Evolutionary conservation across 768 basidiomycete genomes (phyloP).

Genomic region (Boletus vinaceobasis): DNA sequence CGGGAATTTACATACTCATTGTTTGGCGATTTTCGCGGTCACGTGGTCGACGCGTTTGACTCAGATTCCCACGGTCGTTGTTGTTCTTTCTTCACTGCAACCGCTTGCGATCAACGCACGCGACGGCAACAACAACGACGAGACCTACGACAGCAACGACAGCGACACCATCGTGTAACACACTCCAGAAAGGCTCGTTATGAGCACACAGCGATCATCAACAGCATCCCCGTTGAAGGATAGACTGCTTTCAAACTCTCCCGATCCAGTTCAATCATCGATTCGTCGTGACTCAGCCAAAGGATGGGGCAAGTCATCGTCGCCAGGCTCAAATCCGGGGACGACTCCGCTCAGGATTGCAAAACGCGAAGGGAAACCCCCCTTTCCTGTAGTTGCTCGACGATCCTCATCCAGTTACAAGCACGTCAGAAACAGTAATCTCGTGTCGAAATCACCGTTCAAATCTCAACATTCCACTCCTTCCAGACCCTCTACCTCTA

Average conservation of each 20-base stretch:
- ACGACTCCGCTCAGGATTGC: constrained; percentile 72
- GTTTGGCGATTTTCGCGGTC: constrained; percentile 23
- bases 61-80: constrained; percentile 27
- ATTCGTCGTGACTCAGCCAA: constrained; percentile 62
- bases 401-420: constrained; percentile 76
- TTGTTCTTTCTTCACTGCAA: constrained; percentile 13
- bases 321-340: constrained; percentile 21
- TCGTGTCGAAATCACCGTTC: constrained; percentile 86
- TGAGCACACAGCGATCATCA: constrained; percentile 27
- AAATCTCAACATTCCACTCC: constrained; percentile 61
- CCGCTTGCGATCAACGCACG: constrained; percentile 6
- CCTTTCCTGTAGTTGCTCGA: constrained; percentile 56
- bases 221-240: constrained; percentile 52
- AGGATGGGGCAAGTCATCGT: constrained; percentile 55
- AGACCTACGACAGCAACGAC: constrained; percentile 15
- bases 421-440: constrained; percentile 71
- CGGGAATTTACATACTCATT: constrained; percentile 5
- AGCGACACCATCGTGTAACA: constrained; percentile 5
- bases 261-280: constrained; percentile 61
- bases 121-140: constrained; percentile 17
- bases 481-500: constrained; percentile 25
- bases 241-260: constrained; percentile 57
- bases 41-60: constrained; percentile 29
- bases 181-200: constrained; percentile 9
- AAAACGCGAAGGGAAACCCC: constrained; percentile 55